Base-by-base conservation (phyloP, 192 early-diverging fungal species). In the Geranomyces michiganensis region DNA sequence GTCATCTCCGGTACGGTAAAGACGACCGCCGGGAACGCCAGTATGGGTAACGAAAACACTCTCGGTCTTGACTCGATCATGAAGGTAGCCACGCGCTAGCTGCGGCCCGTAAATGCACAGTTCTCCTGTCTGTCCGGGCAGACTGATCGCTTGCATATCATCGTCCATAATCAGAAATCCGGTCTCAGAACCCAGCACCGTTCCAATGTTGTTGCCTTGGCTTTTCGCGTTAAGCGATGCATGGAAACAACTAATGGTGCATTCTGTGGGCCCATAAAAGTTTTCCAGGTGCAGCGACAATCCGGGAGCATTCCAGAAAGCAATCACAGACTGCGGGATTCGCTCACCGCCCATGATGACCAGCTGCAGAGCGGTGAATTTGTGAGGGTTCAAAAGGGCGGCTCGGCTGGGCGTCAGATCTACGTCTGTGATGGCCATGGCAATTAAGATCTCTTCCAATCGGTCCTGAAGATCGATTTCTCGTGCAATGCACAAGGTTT, bases 31-130 rank as follows among this genome's bases (percentile, higher is more conserved):
- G 4, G 14, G 14, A 0, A 13, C 44, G 64, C 75, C 75, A 6
- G 56, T 64, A 26, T 76, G 36, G 4, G 24, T n/a, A 10, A 81
- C 17, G 43, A 87, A 87, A 33, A 62, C 71, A 44, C 56, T 21
- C 27, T 59, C 62, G 1, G 75, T 86, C 17, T 76, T 60, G 14
- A 75, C 81, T 30, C 72, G 73, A 4, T 75, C 49, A 22, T 77
- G 77, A 32, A 87, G 29, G 60, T 87, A 87, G 7, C 85, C 85
- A 1, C 14, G 47, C 0, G 74, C 55, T 17, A 87, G 80, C 9
- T 76, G 68, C 14, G 63, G 12, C 0, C 85, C 85, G 24, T 74
- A 79, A 44, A 87, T 70, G 60, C 53, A 70, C 1, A 87, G 48
- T 59, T 87, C 70, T 0, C 85, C 85, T 6, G 56, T 26, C 12